Base-by-base conservation (phyloP, 306 rosid genomes). In the Lathyrus tuberosus region DNA sequence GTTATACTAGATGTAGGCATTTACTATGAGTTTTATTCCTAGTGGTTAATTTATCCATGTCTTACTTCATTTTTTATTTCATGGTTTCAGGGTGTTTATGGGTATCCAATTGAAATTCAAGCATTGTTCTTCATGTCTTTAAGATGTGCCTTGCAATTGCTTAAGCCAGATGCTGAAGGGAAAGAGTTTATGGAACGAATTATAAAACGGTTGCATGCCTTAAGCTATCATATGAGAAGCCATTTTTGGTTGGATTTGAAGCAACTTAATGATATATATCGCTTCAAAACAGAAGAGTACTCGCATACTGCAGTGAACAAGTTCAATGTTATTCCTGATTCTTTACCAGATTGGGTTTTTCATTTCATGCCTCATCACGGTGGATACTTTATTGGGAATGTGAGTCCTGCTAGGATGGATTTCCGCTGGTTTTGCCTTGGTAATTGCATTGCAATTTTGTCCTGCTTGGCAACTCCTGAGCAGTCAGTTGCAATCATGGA, bases 71-170 rank as follows among this genome's bases (percentile, higher is more conserved):
- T 20, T 20, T 20, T 20, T 20, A 65, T 61, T 71, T 41, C n/a
- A 42, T 70, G 65, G 10, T 80, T 81, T 72, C 81, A 92, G 98
- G 98, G 98, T 67, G 98, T 92, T 44, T 92, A 92, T 80, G 98
- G 98, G 16, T 89, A 92, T 79, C 98, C 98, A 66, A 87, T 92
- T 33, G 98, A 92, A 79, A 92, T 92, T 73, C 96, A 92, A 80
- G 91, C 96, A 69, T 87, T 92, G 65, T 92, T 92, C 88, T 89
- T 89, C 85, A 92, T 92, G 98, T 92, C 96, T 71, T 82, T 92
- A 79, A 86, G 91, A 83, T 89, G 95, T 64, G 98, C 98, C 17
- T 77, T 92, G 86, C 63, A 79, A 73, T 78, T 92, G 73, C 96
- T 92, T 26, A 92, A 89, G 87, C 91, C 74, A 56, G 96, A 92